phyloP scores from a whole-genome alignment of 805 yeast species.

The Metschnikowia kunwiensis region DNA sequence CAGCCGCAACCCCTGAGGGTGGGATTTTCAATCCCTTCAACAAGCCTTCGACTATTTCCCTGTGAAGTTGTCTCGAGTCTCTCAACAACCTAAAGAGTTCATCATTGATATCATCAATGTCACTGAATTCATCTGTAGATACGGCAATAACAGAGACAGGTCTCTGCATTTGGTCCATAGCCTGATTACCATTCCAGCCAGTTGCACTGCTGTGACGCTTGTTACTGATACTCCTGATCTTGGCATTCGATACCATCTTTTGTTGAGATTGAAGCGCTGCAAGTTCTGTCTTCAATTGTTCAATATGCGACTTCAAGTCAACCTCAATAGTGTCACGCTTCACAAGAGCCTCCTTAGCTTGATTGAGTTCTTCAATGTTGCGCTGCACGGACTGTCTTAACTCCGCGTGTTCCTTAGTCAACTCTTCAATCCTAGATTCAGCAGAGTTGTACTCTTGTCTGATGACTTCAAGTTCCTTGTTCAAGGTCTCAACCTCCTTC shows the following conservation, averaged over 20 bases:
- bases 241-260: constrained; percentile 33
- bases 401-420: constrained; percentile 58
- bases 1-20: constrained; percentile 78
- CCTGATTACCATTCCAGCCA: constrained; percentile 32
- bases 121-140: constrained; percentile 50
- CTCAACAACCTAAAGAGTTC: constrained; percentile 69
- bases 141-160: constrained; percentile 64
- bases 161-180: constrained; percentile 43
- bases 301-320: constrained; percentile 62
- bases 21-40: constrained; percentile 84
- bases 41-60: constrained; percentile 83
- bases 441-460: constrained; percentile 58
- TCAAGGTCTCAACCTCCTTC: constrained; percentile 46
- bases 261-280: constrained; percentile 41
- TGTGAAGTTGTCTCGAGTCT: constrained; percentile 68
- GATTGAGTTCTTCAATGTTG: constrained; percentile 58
- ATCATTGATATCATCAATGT: constrained; percentile 66
- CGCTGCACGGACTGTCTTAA: constrained; percentile 61
- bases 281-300: constrained; percentile 51
- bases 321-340: constrained; percentile 63
- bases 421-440: constrained; percentile 54
- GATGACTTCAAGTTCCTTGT: constrained; percentile 52
- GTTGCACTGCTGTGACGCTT: constrained; percentile 42
- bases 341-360: constrained; percentile 55
- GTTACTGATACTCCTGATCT: constrained; percentile 32